Base-by-base conservation (phyloP, 2,329 filamentous ascomycete species). In the Cercospora zeina region DNA sequence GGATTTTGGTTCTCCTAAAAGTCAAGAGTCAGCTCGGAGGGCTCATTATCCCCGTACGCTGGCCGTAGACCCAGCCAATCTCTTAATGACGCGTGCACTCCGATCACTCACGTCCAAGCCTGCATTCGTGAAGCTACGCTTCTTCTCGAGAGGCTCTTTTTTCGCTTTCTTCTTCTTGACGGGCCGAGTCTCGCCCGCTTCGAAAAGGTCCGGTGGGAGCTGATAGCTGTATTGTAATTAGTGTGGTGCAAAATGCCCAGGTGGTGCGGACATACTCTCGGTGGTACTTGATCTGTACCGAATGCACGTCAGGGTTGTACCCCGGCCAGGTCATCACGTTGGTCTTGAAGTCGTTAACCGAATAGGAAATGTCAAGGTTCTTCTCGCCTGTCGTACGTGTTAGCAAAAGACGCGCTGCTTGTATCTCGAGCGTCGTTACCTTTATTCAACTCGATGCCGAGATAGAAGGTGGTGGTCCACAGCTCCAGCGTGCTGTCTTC, bases 381-480 rank as follows among this genome's bases (percentile, higher is more conserved):
- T 87, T 90, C 63, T 85, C 84, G 61, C 84, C 87, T 86, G 75
- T 7, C 21, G 5, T 31, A 10, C 9, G 21, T 62, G 59, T 64
- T 63, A 64, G 59, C 27, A n/a, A 24, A 50, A n/a, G n/a, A 27
- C 10, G 14, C 33, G 8, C 10, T 10, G n/a, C 30, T 30, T 1
- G 39, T 7, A 33, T 3, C 8, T 33, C 5, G 49, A 21, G n/a
- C 16, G 3, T 3, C 37, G 62, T 24, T 21, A 71, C 70, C 69
- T 60, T 67, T 67, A 37, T 83, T 82, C 59, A 97, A 78, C 70
- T 93, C 89, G 53, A 97, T 82, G 36, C 95, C 95, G 72, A 99
- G 91, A 74, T 97, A 99, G 75, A 93, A 93, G 1, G 93, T 97
- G 24, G 91, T 92, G 0, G 93, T 97, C 74, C 90, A 96, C 30